Conservation (phyloP, 306 rosid genomes). For the Cicer chorassanicum region DNA sequence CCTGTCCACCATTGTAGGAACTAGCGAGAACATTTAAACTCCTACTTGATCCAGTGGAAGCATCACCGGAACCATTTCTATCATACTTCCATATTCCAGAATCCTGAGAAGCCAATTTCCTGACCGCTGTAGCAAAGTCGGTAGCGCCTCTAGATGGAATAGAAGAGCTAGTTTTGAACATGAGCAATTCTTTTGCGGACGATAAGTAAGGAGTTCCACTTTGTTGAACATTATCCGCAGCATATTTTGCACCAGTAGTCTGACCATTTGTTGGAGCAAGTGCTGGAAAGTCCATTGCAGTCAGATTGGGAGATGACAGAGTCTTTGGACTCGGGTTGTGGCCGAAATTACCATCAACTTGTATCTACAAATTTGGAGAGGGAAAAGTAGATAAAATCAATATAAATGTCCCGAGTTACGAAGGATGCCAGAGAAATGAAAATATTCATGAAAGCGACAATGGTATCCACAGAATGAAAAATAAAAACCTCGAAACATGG, state of each 20-base stretch:
- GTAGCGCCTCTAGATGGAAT: constrained; percentile 71
- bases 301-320: constrained; percentile 74
- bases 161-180: constrained; percentile 78
- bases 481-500: constrained; percentile 1
- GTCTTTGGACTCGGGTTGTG: constrained; percentile 79
- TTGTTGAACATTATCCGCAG: constrained; percentile 76
- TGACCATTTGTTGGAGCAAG: constrained; percentile 67
- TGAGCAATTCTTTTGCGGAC: constrained; percentile 74
- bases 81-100: constrained; percentile 92
- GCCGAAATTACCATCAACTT: constrained; percentile 79
- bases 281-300: constrained; percentile 84
- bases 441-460: constrained; percentile 30
- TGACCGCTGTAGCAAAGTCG: constrained; percentile 93
- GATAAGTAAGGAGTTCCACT: constrained; percentile 61
- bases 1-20: constrained; percentile 69
- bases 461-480: constrained; percentile 31
- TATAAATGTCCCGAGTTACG: constrained; percentile 20
- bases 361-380: constrained; percentile 69
- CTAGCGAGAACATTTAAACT: constrained; percentile 67
- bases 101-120: constrained; percentile 90
- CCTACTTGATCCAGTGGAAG: constrained; percentile 82
- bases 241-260: constrained; percentile 60
- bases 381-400: constrained; percentile 7
- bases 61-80: constrained; percentile 72
- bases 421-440: constrained; percentile 32